These are phyloP conservation scores for Populus hybrid DNA, from an alignment of 441 rosid genomes.

Conservation along the genomic window DNA sequence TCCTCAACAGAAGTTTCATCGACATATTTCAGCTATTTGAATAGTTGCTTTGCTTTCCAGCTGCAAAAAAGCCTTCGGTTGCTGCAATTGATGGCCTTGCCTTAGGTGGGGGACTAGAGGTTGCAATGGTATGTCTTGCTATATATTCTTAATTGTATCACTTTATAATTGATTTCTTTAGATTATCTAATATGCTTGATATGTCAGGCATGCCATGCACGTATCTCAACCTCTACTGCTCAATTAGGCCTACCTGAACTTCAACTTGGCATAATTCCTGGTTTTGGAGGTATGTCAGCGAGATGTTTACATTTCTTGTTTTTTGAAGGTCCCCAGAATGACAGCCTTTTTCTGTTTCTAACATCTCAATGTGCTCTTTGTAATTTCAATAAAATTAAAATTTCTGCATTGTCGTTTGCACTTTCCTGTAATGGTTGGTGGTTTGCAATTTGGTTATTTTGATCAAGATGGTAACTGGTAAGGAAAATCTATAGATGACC, in stretches of 20 bases:
- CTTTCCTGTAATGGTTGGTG: background rate
- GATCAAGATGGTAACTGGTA: background rate
- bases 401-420: background rate
- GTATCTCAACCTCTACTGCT: slow-evolving; percentile 77
- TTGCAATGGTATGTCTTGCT: slow-evolving; percentile 64
- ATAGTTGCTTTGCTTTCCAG: slow-evolving; percentile 38
- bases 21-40: slow-evolving; percentile 8
- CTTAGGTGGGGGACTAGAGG: slow-evolving; percentile 95
- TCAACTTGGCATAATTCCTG: slow-evolving; percentile 93
- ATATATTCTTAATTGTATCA: slow-evolving; percentile 1
- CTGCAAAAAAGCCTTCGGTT: slow-evolving; percentile 84
- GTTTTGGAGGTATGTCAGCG: slow-evolving; percentile 71
- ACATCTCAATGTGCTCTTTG: background rate
- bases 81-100: slow-evolving; percentile 99
- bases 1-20: slow-evolving; percentile 7
- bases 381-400: background rate
- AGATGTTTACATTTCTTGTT: background rate
- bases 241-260: slow-evolving; percentile 94
- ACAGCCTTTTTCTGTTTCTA: background rate
- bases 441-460: background rate
- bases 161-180: slow-evolving; percentile 3
- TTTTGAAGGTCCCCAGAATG: background rate
- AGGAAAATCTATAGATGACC: background rate
- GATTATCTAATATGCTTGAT: slow-evolving; percentile 10
- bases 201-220: slow-evolving; percentile 83